These are phyloP conservation scores for Aspergillus melleus DNA, from an alignment of 2,329 filamentous ascomycete species.

Conservation along the genomic window DNA sequence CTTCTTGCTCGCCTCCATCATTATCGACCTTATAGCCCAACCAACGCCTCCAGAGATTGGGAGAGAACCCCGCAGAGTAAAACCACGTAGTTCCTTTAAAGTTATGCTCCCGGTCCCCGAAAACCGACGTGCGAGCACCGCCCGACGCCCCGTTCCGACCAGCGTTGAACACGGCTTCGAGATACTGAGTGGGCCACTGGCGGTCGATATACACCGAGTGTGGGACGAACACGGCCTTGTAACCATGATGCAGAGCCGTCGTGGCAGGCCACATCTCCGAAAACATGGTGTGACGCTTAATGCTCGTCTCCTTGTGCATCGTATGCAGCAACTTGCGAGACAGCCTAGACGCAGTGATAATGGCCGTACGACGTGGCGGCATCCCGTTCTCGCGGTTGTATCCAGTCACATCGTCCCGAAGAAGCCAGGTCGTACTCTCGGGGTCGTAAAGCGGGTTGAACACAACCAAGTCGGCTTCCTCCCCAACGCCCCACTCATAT, in stretches of 20 bases:
- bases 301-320: constrained; percentile 88
- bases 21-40: constrained; percentile 77
- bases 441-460: constrained; percentile 92
- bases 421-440: constrained; percentile 79
- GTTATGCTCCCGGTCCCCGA: constrained; percentile 85
- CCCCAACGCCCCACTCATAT: constrained; percentile 82
- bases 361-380: constrained; percentile 75
- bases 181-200: constrained; percentile 76
- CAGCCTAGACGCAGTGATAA: constrained; percentile 85
- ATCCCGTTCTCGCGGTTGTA: constrained; percentile 66
- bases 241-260: constrained; percentile 83
- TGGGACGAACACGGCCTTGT: constrained; percentile 88
- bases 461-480: constrained; percentile 88
- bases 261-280: constrained; percentile 96
- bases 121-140: constrained; percentile 70
- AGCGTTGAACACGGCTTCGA: constrained; percentile 77
- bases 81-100: constrained; percentile 87
- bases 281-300: constrained; percentile 86
- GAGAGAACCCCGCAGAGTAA: constrained; percentile 80
- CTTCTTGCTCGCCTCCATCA: constrained; percentile 75
- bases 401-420: constrained; percentile 79
- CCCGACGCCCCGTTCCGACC: constrained; percentile 73
- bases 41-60: constrained; percentile 82
- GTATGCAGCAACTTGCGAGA: constrained; percentile 74
- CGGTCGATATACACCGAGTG: constrained; percentile 88